Conservation (phyloP, 164 flowering plant species). For the Tinospora cordifolia region DNA sequence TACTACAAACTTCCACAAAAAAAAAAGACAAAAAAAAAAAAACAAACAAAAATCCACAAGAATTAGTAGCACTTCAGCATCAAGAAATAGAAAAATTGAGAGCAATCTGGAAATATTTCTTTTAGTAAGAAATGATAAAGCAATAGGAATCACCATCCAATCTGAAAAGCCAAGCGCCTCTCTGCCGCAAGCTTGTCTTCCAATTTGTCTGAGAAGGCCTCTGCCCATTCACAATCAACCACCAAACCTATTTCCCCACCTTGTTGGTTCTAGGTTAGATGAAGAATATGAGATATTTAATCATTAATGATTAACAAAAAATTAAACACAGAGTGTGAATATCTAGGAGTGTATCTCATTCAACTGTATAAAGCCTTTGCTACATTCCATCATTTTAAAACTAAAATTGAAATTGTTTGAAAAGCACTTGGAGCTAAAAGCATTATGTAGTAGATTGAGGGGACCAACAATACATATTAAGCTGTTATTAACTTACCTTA, state of each 20-base stretch:
- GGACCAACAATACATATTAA: no score
- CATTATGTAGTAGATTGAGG: no score
- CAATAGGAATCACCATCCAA: constrained; percentile 61
- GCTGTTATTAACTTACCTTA: no score
- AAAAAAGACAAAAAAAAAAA: no score
- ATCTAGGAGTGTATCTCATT: neutral
- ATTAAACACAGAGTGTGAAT: neutral
- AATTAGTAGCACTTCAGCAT: neutral
- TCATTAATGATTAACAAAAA: neutral
- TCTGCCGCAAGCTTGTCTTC: constrained; percentile 66
- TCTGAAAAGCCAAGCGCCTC: constrained; percentile 81
- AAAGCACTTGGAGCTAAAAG: no score
- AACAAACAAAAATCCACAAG: no score
- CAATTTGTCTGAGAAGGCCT: constrained; percentile 39
- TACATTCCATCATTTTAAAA: neutral
- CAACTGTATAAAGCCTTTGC: neutral
- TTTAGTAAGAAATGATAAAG: no score
- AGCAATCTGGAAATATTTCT: no score
- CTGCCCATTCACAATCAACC: no score
- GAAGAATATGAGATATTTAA: constrained; percentile 4
- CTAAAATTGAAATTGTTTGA: neutral
- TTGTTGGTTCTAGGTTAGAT: constrained; percentile 46
- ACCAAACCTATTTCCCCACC: constrained; percentile 76
- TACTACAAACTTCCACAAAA: neutral
- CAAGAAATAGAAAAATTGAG: constrained; percentile 1